Evolutionary conservation across 768 basidiomycete species (phyloP), one percentile per base, ranked within the genome.

Genomic region (Rhodotorula diobovata): DNA sequence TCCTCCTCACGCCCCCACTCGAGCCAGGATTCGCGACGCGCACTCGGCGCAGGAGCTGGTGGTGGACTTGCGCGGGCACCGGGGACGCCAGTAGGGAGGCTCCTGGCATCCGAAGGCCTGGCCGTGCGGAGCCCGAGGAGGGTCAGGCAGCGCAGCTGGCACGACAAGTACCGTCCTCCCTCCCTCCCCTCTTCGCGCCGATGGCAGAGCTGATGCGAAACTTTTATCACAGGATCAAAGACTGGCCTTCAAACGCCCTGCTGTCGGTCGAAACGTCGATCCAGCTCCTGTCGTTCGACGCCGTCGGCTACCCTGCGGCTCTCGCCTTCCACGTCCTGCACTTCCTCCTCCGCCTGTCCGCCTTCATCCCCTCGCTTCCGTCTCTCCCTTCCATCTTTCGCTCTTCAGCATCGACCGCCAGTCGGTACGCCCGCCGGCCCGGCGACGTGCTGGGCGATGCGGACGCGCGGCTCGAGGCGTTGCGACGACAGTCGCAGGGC

Each of bases 301-400:
- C 63, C 16, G 66, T 61, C 43, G 73, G 69, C 45, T 74, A 74
- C 51, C 73, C 73, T 2, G 55, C 66, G 63, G 73, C 61, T 16
- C 35, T 66, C 43, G 54, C 50, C 41, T 32, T 66, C 63, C 65
- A 74, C 48, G 37, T 50, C 32, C 7, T 71, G 18, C 73, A 74
- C 37, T 45, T 71, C 61, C n/a, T 71, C 43, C 25, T 70, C 21
- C 73, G 73, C 53, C 45, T 74, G 18, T 61, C 70, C 12, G 37
- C 46, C 32, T 68, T 74, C 53, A 55, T 67, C 61, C 63, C 70
- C 41, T 61, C 70, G 62, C 61, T 71, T 1, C 61, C 70, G 28
- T 57, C 70, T 14, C 0, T 71, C 57, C n/a, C 65, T 11, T 56
- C 64, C 21, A 55, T 62, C 60, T n/a, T 62, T 39, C 3, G 32